These are phyloP conservation scores for Dactylorhiza incarnata DNA, from an alignment of 106 monocot genomes.

Conservation along the genomic window DNA sequence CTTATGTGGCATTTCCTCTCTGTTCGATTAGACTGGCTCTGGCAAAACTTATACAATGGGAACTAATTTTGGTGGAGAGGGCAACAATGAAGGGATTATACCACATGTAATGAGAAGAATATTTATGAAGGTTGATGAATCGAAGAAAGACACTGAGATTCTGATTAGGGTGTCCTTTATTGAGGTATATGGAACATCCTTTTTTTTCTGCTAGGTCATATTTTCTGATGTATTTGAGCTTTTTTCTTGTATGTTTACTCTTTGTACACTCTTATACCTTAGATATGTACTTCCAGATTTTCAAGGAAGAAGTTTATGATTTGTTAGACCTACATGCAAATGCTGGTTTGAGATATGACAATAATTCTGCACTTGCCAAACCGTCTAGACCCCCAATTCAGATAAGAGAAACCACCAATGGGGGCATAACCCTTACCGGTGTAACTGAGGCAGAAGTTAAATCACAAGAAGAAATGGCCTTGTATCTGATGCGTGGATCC, in stretches of 20 bases:
- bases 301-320: slow-evolving; percentile 99
- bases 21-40: slow-evolving; percentile 71
- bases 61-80: slow-evolving; percentile 67
- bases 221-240: background rate
- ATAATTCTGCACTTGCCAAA: slow-evolving; percentile 24
- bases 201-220: background rate
- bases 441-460: slow-evolving; percentile 81
- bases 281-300: slow-evolving; percentile 48
- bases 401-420: slow-evolving; percentile 86
- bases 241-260: background rate
- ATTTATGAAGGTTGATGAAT: slow-evolving; percentile 46
- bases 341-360: slow-evolving; percentile 33
- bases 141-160: slow-evolving; percentile 49
- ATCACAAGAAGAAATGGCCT: slow-evolving; percentile 89
- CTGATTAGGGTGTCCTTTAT: slow-evolving; percentile 91
- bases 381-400: slow-evolving; percentile 77
- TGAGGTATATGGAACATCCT: slow-evolving; percentile 40
- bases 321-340: slow-evolving; percentile 55
- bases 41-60: slow-evolving; percentile 99
- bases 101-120: slow-evolving; percentile 80
- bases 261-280: background rate
- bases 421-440: slow-evolving; percentile 89
- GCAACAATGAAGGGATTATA: slow-evolving; percentile 51
- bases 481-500: slow-evolving; percentile 74
- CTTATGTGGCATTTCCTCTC: background rate